A percentile compares a stretch with the other conserved stretches of the same genome.
These are phyloP conservation scores for Madurella fahalii DNA, from an alignment of 2,329 filamentous ascomycete species.

Conservation along the genomic window DNA sequence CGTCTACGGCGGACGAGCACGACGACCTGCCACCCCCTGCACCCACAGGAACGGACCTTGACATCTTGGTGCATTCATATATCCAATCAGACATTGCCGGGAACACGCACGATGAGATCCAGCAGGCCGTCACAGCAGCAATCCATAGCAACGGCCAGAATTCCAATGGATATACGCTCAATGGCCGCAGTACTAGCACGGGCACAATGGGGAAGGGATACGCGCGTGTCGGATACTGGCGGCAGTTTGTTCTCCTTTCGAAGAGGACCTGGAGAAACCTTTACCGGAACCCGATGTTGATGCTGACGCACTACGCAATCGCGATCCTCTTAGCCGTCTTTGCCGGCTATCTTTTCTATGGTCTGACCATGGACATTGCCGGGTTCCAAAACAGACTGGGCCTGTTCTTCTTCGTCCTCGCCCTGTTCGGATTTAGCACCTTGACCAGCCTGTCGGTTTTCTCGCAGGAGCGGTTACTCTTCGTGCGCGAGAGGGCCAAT, in stretches of 20 bases:
- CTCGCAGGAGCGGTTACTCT: constrained; percentile 82
- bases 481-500: constrained; percentile 90
- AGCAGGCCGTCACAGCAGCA: constrained; percentile 61
- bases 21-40: constrained; percentile 60
- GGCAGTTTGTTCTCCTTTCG: constrained; percentile 87
- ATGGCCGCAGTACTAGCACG: constrained; percentile 46
- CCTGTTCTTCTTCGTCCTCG: constrained; percentile 94
- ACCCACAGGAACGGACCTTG: constrained; percentile 68
- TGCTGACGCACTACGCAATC: constrained; percentile 98
- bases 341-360: constrained; percentile 93
- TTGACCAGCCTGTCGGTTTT: constrained; percentile 92
- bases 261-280: constrained; percentile 93
- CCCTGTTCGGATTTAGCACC: constrained; percentile 94
- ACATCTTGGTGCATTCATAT: constrained; percentile 74
- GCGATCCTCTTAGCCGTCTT: constrained; percentile 92
- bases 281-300: constrained; percentile 95
- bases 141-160: constrained; percentile 63
- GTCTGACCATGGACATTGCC: constrained; percentile 89
- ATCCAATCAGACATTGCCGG: constrained; percentile 71
- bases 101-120: constrained; percentile 73
- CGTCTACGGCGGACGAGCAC: constrained; percentile 65
- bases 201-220: constrained; percentile 73
- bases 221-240: constrained; percentile 69
- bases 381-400: constrained; percentile 97
- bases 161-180: constrained; percentile 47